Percentiles rank a stretch among this genome's conserved stretches.
These are phyloP conservation scores for Pseudogymnoascus sp. DNA, from an alignment of 2,329 filamentous ascomycete species.

Conservation along the genomic window DNA sequence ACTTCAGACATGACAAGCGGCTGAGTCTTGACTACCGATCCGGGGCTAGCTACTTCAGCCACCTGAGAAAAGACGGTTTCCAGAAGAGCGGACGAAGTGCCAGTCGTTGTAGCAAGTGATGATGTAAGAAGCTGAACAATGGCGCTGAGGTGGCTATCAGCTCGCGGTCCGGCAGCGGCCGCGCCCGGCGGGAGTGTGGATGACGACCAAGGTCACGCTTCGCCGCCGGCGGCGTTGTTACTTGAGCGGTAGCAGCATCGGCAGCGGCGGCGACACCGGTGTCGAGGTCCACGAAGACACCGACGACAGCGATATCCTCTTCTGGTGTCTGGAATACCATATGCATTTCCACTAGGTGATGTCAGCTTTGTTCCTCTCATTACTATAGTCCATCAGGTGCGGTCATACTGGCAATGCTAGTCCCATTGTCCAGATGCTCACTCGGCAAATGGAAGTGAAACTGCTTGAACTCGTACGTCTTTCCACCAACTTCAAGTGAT, in stretches of 20 bases:
- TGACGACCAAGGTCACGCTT: conserved; percentile 15
- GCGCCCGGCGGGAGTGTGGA: conserved; percentile 10
- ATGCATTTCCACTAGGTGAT: conserved; percentile 44
- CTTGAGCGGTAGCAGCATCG: conserved; percentile 16
- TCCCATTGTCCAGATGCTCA: conserved; percentile 47
- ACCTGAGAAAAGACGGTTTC: conserved; percentile 41
- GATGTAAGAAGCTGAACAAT: conserved; percentile 17
- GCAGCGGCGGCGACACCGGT: conserved; percentile 21
- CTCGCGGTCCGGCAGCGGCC: neutral
- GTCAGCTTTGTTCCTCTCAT: conserved; percentile 11
- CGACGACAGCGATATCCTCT: conserved; percentile 38
- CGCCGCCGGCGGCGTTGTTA: conserved; percentile 1
- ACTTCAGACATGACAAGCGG: conserved; percentile 40
- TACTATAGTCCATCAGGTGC: neutral
- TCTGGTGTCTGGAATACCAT: conserved; percentile 49
- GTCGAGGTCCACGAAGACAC: conserved; percentile 38
- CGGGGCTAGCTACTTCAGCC: conserved; percentile 37
- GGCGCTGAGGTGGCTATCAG: neutral
- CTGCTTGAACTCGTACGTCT: conserved; percentile 30
- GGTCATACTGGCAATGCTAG: conserved; percentile 38
- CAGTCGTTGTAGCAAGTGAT: conserved; percentile 35
- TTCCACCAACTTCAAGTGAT: conserved; percentile 10
- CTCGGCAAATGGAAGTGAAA: conserved; percentile 57
- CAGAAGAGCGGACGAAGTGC: conserved; percentile 35
- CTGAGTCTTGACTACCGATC: conserved; percentile 35